Conservation (phyloP, 768 basidiomycete species). For the Psilocybe sp. region DNA sequence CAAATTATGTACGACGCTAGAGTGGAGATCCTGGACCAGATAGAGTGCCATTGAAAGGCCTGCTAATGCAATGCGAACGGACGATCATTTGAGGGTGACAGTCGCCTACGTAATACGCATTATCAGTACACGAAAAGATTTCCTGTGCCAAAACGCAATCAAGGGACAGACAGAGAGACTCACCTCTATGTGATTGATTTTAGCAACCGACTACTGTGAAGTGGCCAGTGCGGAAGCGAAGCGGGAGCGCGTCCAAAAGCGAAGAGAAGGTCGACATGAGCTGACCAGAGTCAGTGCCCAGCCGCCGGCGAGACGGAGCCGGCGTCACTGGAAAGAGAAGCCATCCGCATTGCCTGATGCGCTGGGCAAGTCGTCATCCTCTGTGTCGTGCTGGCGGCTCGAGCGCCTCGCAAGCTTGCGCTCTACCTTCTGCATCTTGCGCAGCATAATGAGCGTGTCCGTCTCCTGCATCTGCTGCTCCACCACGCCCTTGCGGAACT, state of each 20-base stretch:
- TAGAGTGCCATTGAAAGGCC: too few relatives aligned
- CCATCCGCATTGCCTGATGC: constrained; percentile 24
- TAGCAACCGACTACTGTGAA: too few relatives aligned
- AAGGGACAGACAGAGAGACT: too few relatives aligned
- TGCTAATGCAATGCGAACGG: constrained; percentile 2
- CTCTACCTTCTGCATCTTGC: constrained; percentile 10
- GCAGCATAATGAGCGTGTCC: constrained; percentile 11
- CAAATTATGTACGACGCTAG: too few relatives aligned
- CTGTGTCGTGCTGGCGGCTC: background rate
- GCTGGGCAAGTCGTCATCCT: constrained; percentile 8
- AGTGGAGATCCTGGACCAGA: too few relatives aligned
- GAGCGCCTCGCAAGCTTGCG: background rate
- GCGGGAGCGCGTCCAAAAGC: background rate
- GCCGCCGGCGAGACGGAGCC: background rate
- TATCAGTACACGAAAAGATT: constrained; percentile 3
- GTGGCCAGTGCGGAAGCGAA: constrained; percentile 18
- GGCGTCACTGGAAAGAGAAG: constrained; percentile 38
- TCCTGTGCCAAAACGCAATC: too few relatives aligned
- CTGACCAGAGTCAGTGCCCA: too few relatives aligned
- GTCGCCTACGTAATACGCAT: constrained; percentile 17
- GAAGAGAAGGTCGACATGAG: too few relatives aligned
- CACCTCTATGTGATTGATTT: too few relatives aligned
- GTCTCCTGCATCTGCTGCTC: constrained; percentile 34
- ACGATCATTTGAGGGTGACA: constrained; percentile 10
- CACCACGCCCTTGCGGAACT: constrained; percentile 33